Conservation (phyloP, 2,329 filamentous ascomycete genomes). For the Neofusicoccum sp. region DNA sequence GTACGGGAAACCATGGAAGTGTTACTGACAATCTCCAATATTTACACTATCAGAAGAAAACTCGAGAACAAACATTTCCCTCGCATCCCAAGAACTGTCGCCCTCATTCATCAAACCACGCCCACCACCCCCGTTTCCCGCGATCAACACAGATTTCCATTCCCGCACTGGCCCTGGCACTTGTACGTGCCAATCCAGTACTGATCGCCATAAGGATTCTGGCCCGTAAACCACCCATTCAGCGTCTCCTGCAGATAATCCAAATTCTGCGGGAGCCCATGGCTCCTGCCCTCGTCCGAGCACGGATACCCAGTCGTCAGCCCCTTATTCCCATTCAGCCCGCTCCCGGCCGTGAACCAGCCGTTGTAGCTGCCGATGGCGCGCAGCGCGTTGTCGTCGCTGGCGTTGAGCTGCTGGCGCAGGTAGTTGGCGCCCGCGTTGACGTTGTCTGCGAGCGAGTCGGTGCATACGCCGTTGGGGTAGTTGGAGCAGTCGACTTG, state of each 20-base stretch:
- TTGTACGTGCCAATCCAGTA: constrained; percentile 29
- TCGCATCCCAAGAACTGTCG: no score
- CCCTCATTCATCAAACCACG: background rate
- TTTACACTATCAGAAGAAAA: no score
- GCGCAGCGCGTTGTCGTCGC: constrained; percentile 35
- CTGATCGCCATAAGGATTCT: constrained; percentile 37
- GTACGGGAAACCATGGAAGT: no score
- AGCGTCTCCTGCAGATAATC: constrained; percentile 42
- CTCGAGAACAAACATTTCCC: no score
- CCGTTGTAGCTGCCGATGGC: constrained; percentile 43
- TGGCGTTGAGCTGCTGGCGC: constrained; percentile 27
- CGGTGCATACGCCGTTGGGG: constrained; percentile 38
- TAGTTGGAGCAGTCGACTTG: constrained; percentile 42
- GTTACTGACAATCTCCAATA: no score
- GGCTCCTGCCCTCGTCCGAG: constrained; percentile 31
- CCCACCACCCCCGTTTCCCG: background rate
- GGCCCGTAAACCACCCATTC: constrained; percentile 42
- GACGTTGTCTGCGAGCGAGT: constrained; percentile 39
- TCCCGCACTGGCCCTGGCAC: constrained; percentile 26
- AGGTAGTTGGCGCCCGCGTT: constrained; percentile 40
- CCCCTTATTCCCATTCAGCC: constrained; percentile 35
- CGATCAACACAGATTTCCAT: constrained; percentile 25
- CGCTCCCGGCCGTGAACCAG: constrained; percentile 37
- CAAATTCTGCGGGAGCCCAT: constrained; percentile 40
- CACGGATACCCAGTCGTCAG: constrained; percentile 34